A percentile compares a stretch with the other conserved stretches of the same genome.
Conservation (phyloP, 2,329 filamentous ascomycete species). For the Phialocephala sp. region DNA sequence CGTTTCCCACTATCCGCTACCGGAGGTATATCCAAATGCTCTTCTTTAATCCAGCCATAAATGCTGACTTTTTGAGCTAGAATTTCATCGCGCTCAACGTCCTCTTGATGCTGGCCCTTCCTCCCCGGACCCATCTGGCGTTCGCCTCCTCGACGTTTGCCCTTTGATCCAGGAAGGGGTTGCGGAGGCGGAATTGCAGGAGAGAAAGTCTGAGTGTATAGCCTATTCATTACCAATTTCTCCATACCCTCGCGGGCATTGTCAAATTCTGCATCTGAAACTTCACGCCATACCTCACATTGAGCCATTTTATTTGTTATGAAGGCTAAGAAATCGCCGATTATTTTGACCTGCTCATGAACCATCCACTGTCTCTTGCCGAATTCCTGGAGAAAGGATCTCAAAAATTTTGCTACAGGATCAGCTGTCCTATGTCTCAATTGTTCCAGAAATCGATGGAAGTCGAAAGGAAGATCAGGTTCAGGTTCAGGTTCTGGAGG, state of each 20-base stretch:
- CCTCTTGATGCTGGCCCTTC: slow-evolving; percentile 94
- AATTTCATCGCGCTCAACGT: slow-evolving; percentile 96
- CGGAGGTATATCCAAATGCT: slow-evolving; percentile 89
- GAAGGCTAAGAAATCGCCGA: slow-evolving; percentile 93
- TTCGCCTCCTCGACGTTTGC: slow-evolving; percentile 71
- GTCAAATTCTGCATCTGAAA: slow-evolving; percentile 96
- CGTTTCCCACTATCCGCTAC: slow-evolving; percentile 85
- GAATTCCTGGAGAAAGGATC: slow-evolving; percentile 94
- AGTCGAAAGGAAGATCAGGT: slow-evolving; percentile 89
- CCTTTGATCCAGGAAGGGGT: slow-evolving; percentile 70
- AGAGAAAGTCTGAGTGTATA: slow-evolving; percentile 96
- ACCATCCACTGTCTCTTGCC: slow-evolving; percentile 99
- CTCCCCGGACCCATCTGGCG: slow-evolving; percentile 79
- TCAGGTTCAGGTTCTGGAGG: slow-evolving; percentile 80
- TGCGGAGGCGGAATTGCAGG: slow-evolving; percentile 87
- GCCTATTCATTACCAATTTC: slow-evolving; percentile 97
- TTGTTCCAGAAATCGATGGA: slow-evolving; percentile 95
- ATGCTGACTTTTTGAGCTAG: slow-evolving; percentile 95
- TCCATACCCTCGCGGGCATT: slow-evolving; percentile 99
- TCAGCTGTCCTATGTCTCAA: slow-evolving; percentile 97
- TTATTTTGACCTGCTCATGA: slow-evolving; percentile 99
- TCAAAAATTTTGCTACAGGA: slow-evolving; percentile 92
- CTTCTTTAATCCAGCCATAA: slow-evolving; percentile 92
- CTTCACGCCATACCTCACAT: slow-evolving; percentile 95
- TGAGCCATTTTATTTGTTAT: slow-evolving; percentile 98